Conservation (phyloP, 805 yeast genomes). For the Clavispora vitiphila region DNA sequence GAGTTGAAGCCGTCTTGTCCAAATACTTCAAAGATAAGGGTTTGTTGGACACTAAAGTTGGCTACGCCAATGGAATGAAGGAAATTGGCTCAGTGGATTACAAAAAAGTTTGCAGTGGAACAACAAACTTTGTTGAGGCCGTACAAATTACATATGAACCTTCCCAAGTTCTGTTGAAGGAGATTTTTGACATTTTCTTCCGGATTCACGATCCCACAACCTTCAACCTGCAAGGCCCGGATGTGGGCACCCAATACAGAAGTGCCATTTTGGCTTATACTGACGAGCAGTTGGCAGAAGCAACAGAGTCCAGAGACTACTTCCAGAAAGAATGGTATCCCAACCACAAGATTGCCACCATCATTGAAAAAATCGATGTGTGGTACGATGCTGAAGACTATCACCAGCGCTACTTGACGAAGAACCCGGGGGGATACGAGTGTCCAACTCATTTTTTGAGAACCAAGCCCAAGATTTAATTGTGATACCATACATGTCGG, state of each 20-base stretch:
- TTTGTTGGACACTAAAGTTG: conserved; percentile 74
- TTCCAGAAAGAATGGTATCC: conserved; percentile 75
- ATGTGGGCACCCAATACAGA: conserved; percentile 84
- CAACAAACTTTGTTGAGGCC: conserved; percentile 77
- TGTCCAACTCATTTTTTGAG: conserved; percentile 88
- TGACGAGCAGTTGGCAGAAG: conserved; percentile 44
- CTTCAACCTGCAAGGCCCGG: conserved; percentile 78
- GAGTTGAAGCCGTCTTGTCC: conserved; percentile 77
- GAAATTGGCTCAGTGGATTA: conserved; percentile 41
- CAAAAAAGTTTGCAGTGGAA: conserved; percentile 67
- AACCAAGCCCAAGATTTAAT: conserved; percentile 46
- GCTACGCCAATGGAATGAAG: conserved; percentile 84
- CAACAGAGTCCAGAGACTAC: conserved; percentile 42
- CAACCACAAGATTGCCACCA: conserved; percentile 62
- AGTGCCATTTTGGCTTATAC: conserved; percentile 70
- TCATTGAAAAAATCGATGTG: conserved; percentile 56
- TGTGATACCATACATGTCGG: too few species aligned
- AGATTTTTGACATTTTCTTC: conserved; percentile 78
- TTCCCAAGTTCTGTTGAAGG: conserved; percentile 47
- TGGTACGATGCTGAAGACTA: conserved; percentile 96
- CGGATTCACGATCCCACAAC: conserved; percentile 94
- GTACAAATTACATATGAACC: conserved; percentile 84
- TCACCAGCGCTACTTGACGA: conserved; percentile 77
- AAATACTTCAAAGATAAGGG: conserved; percentile 64
- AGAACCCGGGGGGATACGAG: conserved; percentile 81